phyloP scores from a whole-genome alignment of 2,329 filamentous ascomycete genomes.

The Leptosphaerulina australis region DNA sequence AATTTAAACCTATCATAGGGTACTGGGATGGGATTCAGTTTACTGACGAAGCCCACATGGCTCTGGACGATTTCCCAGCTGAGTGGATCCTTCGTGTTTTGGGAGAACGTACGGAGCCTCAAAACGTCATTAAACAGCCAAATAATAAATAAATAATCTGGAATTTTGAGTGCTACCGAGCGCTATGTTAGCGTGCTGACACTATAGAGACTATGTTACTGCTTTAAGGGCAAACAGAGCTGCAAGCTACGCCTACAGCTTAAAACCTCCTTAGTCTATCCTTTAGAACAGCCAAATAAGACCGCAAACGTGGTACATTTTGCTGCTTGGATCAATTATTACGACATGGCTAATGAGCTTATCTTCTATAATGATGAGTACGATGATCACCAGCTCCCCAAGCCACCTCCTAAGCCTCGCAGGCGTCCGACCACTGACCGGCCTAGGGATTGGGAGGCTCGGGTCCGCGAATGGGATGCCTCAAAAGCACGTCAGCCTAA shows the following conservation, averaged over 20 bases:
- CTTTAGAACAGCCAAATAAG: not conserved
- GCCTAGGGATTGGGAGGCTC: not conserved
- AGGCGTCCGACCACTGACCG: not conserved
- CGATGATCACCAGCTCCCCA: not conserved
- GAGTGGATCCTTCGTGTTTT: not conserved
- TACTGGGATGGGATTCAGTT: not conserved
- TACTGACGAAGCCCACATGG: no score
- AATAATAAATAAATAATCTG: no score
- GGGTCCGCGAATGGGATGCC: not conserved
- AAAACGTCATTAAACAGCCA: not conserved
- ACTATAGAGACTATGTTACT: no score
- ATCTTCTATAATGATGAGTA: slow-evolving; percentile 11
- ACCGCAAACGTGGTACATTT: slow-evolving; percentile 1
- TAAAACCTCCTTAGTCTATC: no score
- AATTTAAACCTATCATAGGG: not conserved
- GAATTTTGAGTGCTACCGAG: no score
- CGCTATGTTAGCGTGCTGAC: no score
- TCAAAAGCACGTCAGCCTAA: not conserved
- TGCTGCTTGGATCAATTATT: slow-evolving; percentile 9
- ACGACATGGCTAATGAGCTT: not conserved
- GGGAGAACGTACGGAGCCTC: not conserved
- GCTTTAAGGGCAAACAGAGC: no score
- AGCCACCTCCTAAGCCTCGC: slow-evolving; percentile 6
- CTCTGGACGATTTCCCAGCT: not conserved
- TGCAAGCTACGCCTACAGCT: no score